Conservation (phyloP, 2,329 filamentous ascomycete species). For the Fonsecaea multimorphosa region DNA sequence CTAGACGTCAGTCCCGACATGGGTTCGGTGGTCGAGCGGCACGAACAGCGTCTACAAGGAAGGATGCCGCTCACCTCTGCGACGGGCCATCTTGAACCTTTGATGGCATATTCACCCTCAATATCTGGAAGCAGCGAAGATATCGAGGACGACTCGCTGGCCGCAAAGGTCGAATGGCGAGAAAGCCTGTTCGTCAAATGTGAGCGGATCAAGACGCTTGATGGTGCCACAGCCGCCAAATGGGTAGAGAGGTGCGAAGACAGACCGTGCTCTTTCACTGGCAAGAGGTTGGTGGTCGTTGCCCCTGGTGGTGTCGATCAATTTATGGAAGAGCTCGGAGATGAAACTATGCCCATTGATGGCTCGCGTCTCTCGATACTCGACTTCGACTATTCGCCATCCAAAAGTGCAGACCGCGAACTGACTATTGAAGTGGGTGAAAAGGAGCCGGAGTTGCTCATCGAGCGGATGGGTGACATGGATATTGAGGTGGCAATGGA, state of each 20-base stretch:
- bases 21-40: constrained; percentile 39
- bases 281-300: constrained; percentile 66
- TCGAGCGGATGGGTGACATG: constrained; percentile 75
- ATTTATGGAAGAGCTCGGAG: constrained; percentile 63
- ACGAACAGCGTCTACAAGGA: constrained; percentile 35
- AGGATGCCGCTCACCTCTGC: constrained; percentile 36
- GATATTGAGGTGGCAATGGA: constrained; percentile 81
- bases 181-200: constrained; percentile 75
- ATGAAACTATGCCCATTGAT: constrained; percentile 78
- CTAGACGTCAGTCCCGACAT: constrained; percentile 61
- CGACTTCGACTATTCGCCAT: constrained; percentile 71
- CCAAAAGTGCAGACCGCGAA: constrained; percentile 62
- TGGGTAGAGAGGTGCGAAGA: constrained; percentile 70
- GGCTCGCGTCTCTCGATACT: constrained; percentile 74
- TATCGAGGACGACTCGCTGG: constrained; percentile 42
- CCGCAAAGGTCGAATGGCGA: constrained; percentile 62
- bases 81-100: constrained; percentile 38
- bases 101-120: constrained; percentile 41
- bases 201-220: constrained; percentile 67
- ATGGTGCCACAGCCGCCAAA: constrained; percentile 70
- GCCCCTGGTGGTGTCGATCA: constrained; percentile 71
- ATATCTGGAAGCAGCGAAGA: constrained; percentile 39
- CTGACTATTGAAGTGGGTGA: constrained; percentile 77
- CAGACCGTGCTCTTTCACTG: constrained; percentile 44
- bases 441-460: constrained; percentile 69